A percentile compares a stretch with the other conserved stretches of the same genome.
These are phyloP conservation scores for Suillus lakei DNA, from an alignment of 768 basidiomycete genomes.

Conservation along the genomic window DNA sequence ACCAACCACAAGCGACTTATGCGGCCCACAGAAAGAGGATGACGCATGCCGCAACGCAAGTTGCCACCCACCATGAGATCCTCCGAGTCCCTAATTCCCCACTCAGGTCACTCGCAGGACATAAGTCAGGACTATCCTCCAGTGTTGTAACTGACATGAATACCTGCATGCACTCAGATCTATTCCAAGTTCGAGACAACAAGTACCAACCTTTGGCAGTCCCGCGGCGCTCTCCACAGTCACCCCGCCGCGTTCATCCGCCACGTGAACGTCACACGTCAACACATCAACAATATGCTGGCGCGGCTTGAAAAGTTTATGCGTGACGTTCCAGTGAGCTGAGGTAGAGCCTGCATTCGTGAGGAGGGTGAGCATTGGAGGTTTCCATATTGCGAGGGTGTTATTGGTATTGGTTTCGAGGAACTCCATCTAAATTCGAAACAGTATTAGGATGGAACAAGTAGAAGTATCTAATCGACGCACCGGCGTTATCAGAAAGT, in stretches of 20 bases:
- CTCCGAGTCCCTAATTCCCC: neutral
- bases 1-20: neutral
- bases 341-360: slow-evolving; percentile 54
- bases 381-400: slow-evolving; percentile 55
- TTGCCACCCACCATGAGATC: neutral
- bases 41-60: neutral
- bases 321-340: slow-evolving; percentile 49
- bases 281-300: slow-evolving; percentile 57
- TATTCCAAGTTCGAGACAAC: neutral
- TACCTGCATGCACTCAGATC: slow-evolving; percentile 29
- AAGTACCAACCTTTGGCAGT: slow-evolving; percentile 46
- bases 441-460: neutral
- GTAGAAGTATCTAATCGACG: slow-evolving; percentile 15
- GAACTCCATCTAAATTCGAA: slow-evolving; percentile 48
- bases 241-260: slow-evolving; percentile 47
- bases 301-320: slow-evolving; percentile 42
- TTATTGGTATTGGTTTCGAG: slow-evolving; percentile 42
- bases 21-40: neutral
- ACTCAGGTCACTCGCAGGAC: slow-evolving; percentile 14
- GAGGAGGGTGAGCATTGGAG: slow-evolving; percentile 58
- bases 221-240: slow-evolving; percentile 44
- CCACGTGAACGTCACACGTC: slow-evolving; percentile 46
- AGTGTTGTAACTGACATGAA: slow-evolving; percentile 39
- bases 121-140: slow-evolving; percentile 19
- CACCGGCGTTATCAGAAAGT: slow-evolving; percentile 54